A percentile compares a stretch with the other conserved stretches of the same genome.
Conservation (phyloP, 1,284 basidiomycete species). For the Puccinia novopanici region DNA sequence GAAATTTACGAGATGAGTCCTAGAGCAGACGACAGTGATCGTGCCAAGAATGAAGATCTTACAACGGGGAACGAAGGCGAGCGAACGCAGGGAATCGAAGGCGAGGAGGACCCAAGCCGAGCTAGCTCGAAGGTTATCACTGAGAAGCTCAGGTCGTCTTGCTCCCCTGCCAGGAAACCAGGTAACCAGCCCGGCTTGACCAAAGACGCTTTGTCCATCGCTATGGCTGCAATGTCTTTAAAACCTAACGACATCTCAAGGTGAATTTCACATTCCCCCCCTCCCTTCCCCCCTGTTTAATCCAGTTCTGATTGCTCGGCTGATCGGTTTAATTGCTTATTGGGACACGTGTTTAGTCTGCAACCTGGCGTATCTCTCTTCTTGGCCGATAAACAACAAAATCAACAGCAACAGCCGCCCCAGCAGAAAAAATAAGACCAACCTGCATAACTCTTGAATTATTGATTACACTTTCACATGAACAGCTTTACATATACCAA, state of each 20-base stretch:
- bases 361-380: constrained; percentile 46
- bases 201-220: constrained; percentile 17
- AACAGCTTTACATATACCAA: no score
- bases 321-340: neutral
- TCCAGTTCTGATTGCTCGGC: neutral
- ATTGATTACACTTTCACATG: neutral
- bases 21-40: neutral
- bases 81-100: neutral
- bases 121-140: neutral
- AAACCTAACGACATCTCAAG: constrained; percentile 15
- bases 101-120: neutral
- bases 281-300: neutral
- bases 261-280: neutral
- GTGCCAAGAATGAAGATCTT: neutral
- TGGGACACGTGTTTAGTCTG: constrained; percentile 4
- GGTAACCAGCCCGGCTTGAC: neutral
- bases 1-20: constrained; percentile 25
- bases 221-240: constrained; percentile 45
- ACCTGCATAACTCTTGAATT: neutral
- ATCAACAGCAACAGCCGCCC: neutral
- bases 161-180: neutral
- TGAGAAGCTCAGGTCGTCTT: neutral
- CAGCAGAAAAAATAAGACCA: neutral
- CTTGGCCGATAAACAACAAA: constrained; percentile 32
- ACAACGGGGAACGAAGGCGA: neutral